Evolutionary conservation across 768 basidiomycete species (phyloP).

Genomic region (Macrolepiota fuliginosa): DNA sequence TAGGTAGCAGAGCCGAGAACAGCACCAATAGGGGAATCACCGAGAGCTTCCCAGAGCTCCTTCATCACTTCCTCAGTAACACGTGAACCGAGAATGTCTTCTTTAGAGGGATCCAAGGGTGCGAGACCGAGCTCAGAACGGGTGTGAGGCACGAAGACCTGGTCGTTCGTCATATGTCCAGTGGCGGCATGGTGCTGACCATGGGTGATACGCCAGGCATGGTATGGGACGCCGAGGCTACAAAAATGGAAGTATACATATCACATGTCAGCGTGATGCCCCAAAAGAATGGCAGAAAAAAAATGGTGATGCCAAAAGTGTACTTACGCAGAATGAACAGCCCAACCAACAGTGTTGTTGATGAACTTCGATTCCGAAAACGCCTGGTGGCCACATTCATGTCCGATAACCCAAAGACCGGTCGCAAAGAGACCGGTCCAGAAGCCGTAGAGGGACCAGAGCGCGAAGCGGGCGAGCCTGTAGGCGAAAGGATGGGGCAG

Average conservation of each 20-base stretch:
- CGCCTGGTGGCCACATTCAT: conserved; percentile 95
- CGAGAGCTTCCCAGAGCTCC: conserved; percentile 82
- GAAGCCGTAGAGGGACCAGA: conserved; percentile 85
- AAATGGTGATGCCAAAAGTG: conserved; percentile 24
- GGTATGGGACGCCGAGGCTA: conserved; percentile 93
- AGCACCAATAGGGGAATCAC: conserved; percentile 85
- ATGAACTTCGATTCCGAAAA: conserved; percentile 90
- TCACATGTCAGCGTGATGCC: conserved; percentile 19
- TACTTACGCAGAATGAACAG: conserved; percentile 82
- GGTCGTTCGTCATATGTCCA: conserved; percentile 90
- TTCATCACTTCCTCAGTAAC: conserved; percentile 65
- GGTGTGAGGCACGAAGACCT: conserved; percentile 94
- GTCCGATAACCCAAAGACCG: conserved; percentile 92
- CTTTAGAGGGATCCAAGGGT: conserved; percentile 62
- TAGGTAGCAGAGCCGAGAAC: conserved; percentile 51
- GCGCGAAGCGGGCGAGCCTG: conserved; percentile 53
- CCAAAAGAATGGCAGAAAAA: conserved; percentile 16
- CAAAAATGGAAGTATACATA: conserved; percentile 14
- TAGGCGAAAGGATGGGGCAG: conserved; percentile 65
- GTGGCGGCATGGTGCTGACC: conserved; percentile 96
- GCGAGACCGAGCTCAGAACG: conserved; percentile 69
- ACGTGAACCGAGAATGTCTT: conserved; percentile 62
- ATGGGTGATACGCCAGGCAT: conserved; percentile 94
- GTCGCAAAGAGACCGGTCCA: conserved; percentile 83
- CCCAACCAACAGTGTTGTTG: conserved; percentile 92